phyloP scores from a whole-genome alignment of 805 yeast species.

The Metschnikowia proteae region DNA sequence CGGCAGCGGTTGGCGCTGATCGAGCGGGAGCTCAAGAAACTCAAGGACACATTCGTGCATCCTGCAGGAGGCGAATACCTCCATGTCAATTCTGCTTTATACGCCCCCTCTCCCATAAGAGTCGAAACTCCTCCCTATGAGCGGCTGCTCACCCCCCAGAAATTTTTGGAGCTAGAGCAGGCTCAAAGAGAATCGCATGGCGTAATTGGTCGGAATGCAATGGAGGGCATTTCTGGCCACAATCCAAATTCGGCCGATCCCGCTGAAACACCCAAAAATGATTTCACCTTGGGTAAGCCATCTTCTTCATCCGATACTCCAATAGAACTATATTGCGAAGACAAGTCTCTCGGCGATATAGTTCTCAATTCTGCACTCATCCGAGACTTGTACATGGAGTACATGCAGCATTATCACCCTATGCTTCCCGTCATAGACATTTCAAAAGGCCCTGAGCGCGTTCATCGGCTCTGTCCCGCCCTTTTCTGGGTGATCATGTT shows the following conservation, averaged over 20 bases:
- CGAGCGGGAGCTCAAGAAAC: slow-evolving; percentile 72
- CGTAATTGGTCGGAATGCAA: neutral
- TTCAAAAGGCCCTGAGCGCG: slow-evolving; percentile 71
- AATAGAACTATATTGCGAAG: slow-evolving; percentile 47
- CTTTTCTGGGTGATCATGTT: slow-evolving; percentile 92
- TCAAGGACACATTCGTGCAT: slow-evolving; percentile 49
- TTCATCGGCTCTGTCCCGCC: slow-evolving; percentile 78
- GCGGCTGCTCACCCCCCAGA: neutral
- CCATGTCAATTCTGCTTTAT: neutral
- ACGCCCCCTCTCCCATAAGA: neutral
- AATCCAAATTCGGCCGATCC: neutral
- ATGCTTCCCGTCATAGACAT: slow-evolving; percentile 86
- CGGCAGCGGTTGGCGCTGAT: slow-evolving; percentile 80
- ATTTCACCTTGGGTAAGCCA: neutral
- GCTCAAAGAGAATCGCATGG: no score
- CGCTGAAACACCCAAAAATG: neutral
- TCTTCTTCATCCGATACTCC: neutral
- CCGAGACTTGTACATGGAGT: slow-evolving; percentile 60
- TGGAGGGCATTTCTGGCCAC: neutral
- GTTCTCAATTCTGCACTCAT: slow-evolving; percentile 60
- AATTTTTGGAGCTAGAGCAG: neutral
- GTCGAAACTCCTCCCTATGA: neutral
- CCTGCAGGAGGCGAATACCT: neutral
- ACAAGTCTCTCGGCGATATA: slow-evolving; percentile 70
- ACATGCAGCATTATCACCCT: slow-evolving; percentile 74